A percentile compares a stretch with the other conserved stretches of the same genome.
These are phyloP conservation scores for Daedaleopsis sinensis DNA, from an alignment of 768 basidiomycete species.

Conservation along the genomic window DNA sequence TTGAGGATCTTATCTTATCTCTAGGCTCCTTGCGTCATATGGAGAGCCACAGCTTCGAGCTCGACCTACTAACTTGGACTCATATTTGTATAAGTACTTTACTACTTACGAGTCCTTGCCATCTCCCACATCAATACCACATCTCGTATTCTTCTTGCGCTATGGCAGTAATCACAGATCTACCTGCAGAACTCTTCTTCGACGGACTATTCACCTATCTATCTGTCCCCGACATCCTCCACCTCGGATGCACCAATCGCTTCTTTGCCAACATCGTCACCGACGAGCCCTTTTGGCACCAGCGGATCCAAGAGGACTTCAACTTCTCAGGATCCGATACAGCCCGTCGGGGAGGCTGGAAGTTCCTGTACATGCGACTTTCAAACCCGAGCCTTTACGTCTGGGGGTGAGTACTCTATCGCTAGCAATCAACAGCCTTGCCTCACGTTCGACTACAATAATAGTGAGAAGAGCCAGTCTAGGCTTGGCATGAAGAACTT, in stretches of 20 bases:
- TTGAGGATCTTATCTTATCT: background rate
- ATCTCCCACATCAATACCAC: background rate
- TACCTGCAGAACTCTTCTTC: conserved; percentile 79
- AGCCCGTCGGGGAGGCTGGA: conserved; percentile 79
- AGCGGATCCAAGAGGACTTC: conserved; percentile 68
- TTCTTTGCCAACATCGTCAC: conserved; percentile 61
- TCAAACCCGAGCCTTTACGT: conserved; percentile 53
- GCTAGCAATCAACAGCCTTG: background rate
- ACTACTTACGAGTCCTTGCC: background rate
- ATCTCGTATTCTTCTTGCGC: background rate
- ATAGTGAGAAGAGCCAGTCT: conserved; percentile 62
- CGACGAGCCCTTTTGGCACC: conserved; percentile 83
- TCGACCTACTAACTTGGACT: background rate
- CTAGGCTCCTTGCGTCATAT: background rate
- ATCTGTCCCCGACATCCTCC: conserved; percentile 54
- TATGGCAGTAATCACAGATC: conserved; percentile 39
- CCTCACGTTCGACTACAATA: background rate
- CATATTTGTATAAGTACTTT: background rate
- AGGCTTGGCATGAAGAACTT: conserved; percentile 57
- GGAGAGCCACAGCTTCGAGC: too few species aligned
- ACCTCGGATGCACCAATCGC: conserved; percentile 63
- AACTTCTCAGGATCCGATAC: conserved; percentile 76
- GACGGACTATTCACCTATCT: conserved; percentile 71
- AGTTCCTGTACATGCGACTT: conserved; percentile 75
- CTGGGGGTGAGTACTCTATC: conserved; percentile 57